These are phyloP conservation scores for Botrytis aclada DNA, from an alignment of 2,329 filamentous ascomycete genomes.

Conservation along the genomic window DNA sequence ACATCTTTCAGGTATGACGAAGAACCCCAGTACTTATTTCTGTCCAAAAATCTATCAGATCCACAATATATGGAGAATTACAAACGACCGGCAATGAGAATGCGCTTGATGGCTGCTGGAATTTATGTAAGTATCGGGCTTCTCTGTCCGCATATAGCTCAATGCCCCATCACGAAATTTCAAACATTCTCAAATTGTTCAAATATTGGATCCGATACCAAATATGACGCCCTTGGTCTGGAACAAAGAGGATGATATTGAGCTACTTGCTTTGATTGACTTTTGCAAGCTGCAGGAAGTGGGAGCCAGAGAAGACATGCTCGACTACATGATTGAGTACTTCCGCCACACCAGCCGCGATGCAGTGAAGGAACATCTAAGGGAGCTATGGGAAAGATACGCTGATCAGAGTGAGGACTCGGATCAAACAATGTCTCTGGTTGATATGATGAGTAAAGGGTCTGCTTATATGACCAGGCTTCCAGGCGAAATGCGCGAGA, in stretches of 20 bases:
- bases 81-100: neutral
- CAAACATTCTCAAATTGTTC: neutral
- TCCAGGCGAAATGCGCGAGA: neutral
- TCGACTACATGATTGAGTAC: neutral
- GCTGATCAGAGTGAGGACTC: neutral
- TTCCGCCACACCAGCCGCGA: neutral
- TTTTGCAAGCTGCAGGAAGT: constrained; percentile 3
- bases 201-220: neutral
- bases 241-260: neutral
- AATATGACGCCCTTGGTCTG: neutral
- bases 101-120: neutral
- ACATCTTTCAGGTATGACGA: neutral
- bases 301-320: neutral
- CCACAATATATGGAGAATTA: neutral
- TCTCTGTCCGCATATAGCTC: neutral
- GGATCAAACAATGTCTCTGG: neutral
- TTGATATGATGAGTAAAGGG: neutral
- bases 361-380: neutral
- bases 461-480: constrained; percentile 4
- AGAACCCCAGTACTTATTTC: neutral
- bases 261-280: constrained; percentile 20
- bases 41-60: constrained; percentile 7
- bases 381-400: neutral
- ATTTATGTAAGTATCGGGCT: neutral
- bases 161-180: neutral